Percentiles rank a stretch among this genome's conserved stretches.
Conservation (phyloP, 1,284 basidiomycete genomes). For the Naganishia albida region DNA sequence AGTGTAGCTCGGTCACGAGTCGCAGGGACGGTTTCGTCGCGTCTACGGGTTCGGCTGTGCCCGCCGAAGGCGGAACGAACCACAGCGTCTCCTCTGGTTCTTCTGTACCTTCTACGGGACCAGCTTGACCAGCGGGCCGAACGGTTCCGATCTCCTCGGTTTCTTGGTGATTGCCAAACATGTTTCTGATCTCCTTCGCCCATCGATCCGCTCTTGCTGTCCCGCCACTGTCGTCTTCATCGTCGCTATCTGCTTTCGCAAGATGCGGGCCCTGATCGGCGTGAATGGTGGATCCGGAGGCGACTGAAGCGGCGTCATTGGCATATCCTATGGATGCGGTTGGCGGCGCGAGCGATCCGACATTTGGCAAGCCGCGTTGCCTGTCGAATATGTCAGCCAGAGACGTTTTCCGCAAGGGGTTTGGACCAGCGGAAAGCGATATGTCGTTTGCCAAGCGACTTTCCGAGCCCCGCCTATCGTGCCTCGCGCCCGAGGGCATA, state of each 20-base stretch:
- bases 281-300: constrained; percentile 4
- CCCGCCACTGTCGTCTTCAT: constrained; percentile 43
- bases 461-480: constrained; percentile 35
- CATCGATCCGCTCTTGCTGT: constrained; percentile 46
- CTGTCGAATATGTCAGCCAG: constrained; percentile 9
- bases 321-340: neutral
- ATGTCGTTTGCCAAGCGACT: neutral
- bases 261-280: neutral
- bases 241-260: constrained; percentile 23
- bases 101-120: constrained; percentile 4
- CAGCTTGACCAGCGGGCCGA: neutral
- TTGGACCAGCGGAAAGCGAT: neutral
- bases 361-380: neutral
- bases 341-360: neutral
- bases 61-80: constrained; percentile 29
- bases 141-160: constrained; percentile 26
- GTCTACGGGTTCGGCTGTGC: constrained; percentile 5
- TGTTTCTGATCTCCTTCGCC: constrained; percentile 37
- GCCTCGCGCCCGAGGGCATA: constrained; percentile 24
- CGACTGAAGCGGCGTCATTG: constrained; percentile 1
- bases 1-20: constrained; percentile 10
- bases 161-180: constrained; percentile 34
- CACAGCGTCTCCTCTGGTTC: constrained; percentile 33
- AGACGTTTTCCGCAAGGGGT: constrained; percentile 16
- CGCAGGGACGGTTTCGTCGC: constrained; percentile 24